Percentiles rank a stretch among this genome's conserved stretches.
Conservation (phyloP, 1,284 basidiomycete genomes). For the Inonotus obliquus region DNA sequence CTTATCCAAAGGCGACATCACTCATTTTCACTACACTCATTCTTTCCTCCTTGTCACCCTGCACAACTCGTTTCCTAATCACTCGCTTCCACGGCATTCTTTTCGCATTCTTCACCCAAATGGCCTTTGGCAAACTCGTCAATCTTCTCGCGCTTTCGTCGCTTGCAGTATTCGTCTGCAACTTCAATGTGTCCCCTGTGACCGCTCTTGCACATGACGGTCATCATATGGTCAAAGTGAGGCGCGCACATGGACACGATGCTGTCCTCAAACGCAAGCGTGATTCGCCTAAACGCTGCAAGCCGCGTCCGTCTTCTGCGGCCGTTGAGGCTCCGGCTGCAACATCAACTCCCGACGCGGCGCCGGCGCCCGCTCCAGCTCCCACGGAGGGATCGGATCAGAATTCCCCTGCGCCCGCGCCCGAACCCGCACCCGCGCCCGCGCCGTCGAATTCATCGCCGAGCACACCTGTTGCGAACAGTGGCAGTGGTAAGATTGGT, state of each 20-base stretch:
- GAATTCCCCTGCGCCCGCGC: neutral
- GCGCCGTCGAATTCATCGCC: neutral
- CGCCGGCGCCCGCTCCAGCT: slow-evolving; percentile 4
- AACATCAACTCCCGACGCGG: neutral
- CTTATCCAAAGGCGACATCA: slow-evolving; percentile 24
- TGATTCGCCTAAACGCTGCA: slow-evolving; percentile 44
- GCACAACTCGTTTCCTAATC: slow-evolving; percentile 11
- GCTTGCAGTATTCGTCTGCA: slow-evolving; percentile 50
- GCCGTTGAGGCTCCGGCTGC: slow-evolving; percentile 15
- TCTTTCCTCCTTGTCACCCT: neutral
- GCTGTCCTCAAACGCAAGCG: slow-evolving; percentile 48
- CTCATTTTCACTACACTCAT: slow-evolving; percentile 29
- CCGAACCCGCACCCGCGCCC: neutral
- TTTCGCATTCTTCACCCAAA: slow-evolving; percentile 24
- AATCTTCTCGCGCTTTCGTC: slow-evolving; percentile 54
- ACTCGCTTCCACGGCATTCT: slow-evolving; percentile 18
- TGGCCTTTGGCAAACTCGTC: slow-evolving; percentile 50
- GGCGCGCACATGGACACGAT: slow-evolving; percentile 38
- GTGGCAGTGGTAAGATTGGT: slow-evolving; percentile 47
- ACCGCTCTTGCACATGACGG: slow-evolving; percentile 47
- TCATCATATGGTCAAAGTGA: slow-evolving; percentile 30
- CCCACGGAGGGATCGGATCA: slow-evolving; percentile 14
- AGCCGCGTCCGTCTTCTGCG: slow-evolving; percentile 31
- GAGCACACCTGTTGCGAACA: slow-evolving; percentile 2
- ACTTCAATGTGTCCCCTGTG: slow-evolving; percentile 41